Percentiles rank a stretch among this genome's conserved stretches.
Conservation (phyloP, 805 yeast species). For the Komagataella ulmi region DNA sequence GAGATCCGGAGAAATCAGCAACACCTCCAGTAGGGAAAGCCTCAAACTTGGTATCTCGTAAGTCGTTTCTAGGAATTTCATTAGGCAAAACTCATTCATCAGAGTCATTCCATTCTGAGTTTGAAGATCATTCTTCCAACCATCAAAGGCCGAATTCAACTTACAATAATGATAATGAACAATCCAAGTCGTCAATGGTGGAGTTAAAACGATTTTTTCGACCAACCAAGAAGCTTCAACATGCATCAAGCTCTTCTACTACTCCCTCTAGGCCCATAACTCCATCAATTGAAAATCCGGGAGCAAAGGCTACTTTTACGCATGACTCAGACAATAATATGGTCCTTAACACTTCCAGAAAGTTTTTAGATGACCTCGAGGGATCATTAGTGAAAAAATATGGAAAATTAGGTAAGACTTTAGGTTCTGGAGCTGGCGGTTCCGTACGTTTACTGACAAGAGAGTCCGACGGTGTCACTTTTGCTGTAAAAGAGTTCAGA, state of each 20-base stretch:
- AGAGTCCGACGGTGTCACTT: constrained; percentile 54
- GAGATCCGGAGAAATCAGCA: not conserved
- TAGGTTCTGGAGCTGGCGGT: constrained; percentile 86
- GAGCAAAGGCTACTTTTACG: constrained; percentile 21
- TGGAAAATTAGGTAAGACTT: constrained; percentile 59
- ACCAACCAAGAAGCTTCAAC: constrained; percentile 24
- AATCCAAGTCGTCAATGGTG: constrained; percentile 34
- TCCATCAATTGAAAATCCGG: constrained; percentile 10
- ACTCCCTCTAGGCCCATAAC: constrained; percentile 21
- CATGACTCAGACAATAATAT: constrained; percentile 25
- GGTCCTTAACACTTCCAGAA: constrained; percentile 22
- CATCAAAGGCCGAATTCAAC: not conserved
- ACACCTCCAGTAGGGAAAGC: not conserved
- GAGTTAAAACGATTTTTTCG: constrained; percentile 64
- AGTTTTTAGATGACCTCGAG: constrained; percentile 33
- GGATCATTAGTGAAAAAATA: constrained; percentile 45
- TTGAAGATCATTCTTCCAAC: constrained; percentile 7
- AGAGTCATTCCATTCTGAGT: constrained; percentile 14
- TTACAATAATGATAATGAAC: not conserved
- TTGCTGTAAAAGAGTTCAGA: constrained; percentile 78
- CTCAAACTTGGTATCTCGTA: not conserved
- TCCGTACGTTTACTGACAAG: constrained; percentile 62
- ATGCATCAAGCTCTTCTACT: constrained; percentile 6
- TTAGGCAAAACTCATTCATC: constrained; percentile 15
- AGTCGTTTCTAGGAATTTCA: constrained; percentile 15